Evolutionary conservation across 2,329 filamentous ascomycete genomes (phyloP), one percentile per base, ranked within the genome.

Genomic region (Rutstroemia sp.): DNA sequence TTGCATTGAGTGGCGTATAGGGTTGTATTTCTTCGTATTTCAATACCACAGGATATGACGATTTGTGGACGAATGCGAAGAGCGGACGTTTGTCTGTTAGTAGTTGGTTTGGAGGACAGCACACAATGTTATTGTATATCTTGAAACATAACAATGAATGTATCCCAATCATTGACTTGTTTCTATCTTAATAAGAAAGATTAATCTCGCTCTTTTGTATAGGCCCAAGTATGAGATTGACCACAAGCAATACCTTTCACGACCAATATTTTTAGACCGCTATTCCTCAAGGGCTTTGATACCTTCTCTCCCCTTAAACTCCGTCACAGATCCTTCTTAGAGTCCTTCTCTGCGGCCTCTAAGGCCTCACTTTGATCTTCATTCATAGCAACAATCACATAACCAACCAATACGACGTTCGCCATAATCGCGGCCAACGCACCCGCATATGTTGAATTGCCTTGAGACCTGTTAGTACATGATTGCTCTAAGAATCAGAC

Each of bases 401-500:
- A 99, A n/a, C 80, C 84, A 57, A 97, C 81, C 51, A 99, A 76
- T 3, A 99, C 90, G 1, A 95, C 81, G 66, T 99, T 99, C 12
- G 94, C 94, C 71, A 95, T 84, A 51, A 97, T 74, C 19, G 94
- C 94, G 1, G 94, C 94, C 37, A 88, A 76, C 0, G 83, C 91
- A 14, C 92, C 94, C 3, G 92, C 90, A 65, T 85, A 92, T 1
- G 92, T 95, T 14, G 90, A 81, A 72, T 96, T 96, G 63, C 91
- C 92, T 95, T 10, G 19, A 48, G 25, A 45, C 2, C 10, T 19
- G 18, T 47, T 23, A 23, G 21, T 14, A 47, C 5, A 47, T 14
- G 25, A 47, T 47, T 27, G n/a, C 19, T 8, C 21, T 21, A 27
- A 25, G 21, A 23, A 25, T 10, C 27, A 47, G 21, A 12, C 30